Percentiles rank a stretch among this genome's conserved stretches.
Evolutionary conservation across 2,329 filamentous ascomycete genomes (phyloP).

Genomic region (Paecilomyces sp.): DNA sequence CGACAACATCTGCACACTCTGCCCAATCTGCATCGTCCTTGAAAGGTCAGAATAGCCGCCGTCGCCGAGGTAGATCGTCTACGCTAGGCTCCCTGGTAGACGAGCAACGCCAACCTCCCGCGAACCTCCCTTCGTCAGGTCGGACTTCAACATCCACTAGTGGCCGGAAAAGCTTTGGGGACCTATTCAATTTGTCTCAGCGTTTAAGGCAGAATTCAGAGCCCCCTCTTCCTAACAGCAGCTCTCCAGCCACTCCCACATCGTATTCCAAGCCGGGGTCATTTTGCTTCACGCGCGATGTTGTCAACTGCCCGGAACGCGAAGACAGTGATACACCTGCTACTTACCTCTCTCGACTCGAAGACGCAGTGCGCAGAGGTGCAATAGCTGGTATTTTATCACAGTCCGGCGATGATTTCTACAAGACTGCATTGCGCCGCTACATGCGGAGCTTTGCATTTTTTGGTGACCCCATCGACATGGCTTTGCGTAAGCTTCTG

Average conservation of each 20-base stretch:
- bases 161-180: conserved; percentile 89
- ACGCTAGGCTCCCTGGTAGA: conserved; percentile 79
- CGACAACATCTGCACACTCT: conserved; percentile 61
- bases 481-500: conserved; percentile 89
- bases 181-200: conserved; percentile 68
- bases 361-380: conserved; percentile 71
- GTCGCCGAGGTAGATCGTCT: conserved; percentile 69
- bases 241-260: conserved; percentile 63
- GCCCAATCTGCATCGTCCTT: conserved; percentile 46
- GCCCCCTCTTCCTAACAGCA: conserved; percentile 56
- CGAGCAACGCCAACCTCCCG: conserved; percentile 61
- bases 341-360: conserved; percentile 76
- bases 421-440: conserved; percentile 73
- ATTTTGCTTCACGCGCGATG: conserved; percentile 65
- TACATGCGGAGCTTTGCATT: conserved; percentile 95
- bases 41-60: conserved; percentile 47
- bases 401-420: conserved; percentile 80
- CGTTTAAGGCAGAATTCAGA: conserved; percentile 79
- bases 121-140: conserved; percentile 52
- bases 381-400: conserved; percentile 79
- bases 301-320: conserved; percentile 64
- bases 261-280: conserved; percentile 75
- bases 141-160: conserved; percentile 74
- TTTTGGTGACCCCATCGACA: conserved; percentile 95
- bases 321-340: conserved; percentile 84